Evolutionary conservation across 140 eudicot species (phyloP).

Genomic region (Eryngium alpinum): DNA sequence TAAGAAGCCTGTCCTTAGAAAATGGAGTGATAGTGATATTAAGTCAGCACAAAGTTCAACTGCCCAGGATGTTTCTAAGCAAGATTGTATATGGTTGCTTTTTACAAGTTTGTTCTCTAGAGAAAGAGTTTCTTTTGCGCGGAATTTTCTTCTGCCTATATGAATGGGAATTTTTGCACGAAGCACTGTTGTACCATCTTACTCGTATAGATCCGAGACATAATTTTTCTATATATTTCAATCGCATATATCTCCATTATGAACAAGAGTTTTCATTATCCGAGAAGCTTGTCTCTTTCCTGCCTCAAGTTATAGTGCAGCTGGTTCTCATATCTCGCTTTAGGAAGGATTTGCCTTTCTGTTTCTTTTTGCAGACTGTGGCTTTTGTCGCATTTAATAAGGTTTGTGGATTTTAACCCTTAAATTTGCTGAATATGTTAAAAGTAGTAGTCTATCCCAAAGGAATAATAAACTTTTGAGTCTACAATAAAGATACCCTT

Average conservation of each 20-base stretch:
- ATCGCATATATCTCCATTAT: constrained; percentile 82
- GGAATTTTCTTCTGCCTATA: constrained; percentile 65
- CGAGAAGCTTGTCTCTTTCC: constrained; percentile 80
- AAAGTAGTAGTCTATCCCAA: background rate
- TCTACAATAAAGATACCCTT: too few relatives aligned
- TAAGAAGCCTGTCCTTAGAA: constrained; percentile 48
- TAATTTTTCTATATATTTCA: constrained; percentile 86
- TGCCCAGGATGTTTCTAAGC: constrained; percentile 13
- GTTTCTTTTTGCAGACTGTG: constrained; percentile 81
- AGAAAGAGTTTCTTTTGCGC: constrained; percentile 57
- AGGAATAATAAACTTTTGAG: background rate
- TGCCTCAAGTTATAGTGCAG: constrained; percentile 87
- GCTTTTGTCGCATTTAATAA: constrained; percentile 97
- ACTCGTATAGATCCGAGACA: constrained; percentile 98
- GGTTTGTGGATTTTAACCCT: constrained; percentile 36
- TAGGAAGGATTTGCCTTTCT: constrained; percentile 72
- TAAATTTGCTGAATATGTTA: background rate
- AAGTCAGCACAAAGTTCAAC: constrained; percentile 22
- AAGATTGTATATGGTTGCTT: constrained; percentile 21
- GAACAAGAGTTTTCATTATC: constrained; percentile 54
- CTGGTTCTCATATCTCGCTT: constrained; percentile 59
- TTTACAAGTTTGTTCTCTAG: constrained; percentile 49
- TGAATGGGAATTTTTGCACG: constrained; percentile 82
- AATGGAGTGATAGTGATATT: constrained; percentile 44
- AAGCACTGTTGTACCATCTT: constrained; percentile 84